Conservation (phyloP, 805 yeast species). For the Cyberlindnera mycetangii region DNA sequence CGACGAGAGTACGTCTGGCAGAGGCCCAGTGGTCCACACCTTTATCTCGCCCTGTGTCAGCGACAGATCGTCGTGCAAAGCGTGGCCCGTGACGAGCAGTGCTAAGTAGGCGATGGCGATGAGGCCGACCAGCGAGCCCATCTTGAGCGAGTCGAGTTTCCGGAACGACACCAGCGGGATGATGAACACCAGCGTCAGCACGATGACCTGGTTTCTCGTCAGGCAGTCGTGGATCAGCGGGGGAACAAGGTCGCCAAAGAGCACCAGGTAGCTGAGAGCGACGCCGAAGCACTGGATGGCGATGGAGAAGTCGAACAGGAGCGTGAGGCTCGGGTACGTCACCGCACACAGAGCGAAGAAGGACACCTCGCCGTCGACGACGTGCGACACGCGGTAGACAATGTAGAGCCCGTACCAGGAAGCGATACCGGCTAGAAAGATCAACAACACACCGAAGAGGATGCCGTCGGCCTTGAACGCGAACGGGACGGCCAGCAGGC, state of each 20-base stretch:
- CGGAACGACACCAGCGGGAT: conserved; percentile 63
- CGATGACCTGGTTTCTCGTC: conserved; percentile 38
- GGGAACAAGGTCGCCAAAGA: conserved; percentile 78
- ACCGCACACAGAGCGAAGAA: conserved; percentile 69
- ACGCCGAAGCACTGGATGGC: conserved; percentile 80
- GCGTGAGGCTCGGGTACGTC: conserved; percentile 67
- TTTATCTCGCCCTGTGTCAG: conserved; percentile 42
- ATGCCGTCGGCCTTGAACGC: conserved; percentile 70
- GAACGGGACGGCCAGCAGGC: conserved; percentile 71
- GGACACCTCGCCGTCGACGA: conserved; percentile 55
- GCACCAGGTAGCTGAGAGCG: conserved; percentile 64
- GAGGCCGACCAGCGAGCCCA: conserved; percentile 69
- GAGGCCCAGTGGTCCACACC: conserved; percentile 40
- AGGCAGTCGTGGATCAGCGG: conserved; percentile 45
- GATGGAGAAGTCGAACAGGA: conserved; percentile 73
- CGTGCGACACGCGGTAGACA: conserved; percentile 56
- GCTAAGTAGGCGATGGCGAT: conserved; percentile 63
- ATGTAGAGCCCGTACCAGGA: conserved; percentile 67
- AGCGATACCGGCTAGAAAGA: conserved; percentile 59
- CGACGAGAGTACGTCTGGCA: conserved; percentile 50
- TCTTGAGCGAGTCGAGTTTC: conserved; percentile 64
- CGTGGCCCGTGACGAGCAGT: conserved; percentile 51
- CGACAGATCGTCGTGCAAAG: conserved; percentile 42
- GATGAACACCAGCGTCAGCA: conserved; percentile 48
- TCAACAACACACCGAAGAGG: conserved; percentile 50